Evolutionary conservation across 441 rosid genomes (phyloP), one percentile per base, ranked within the genome.

Genomic region (Gossypium gossypioides): DNA sequence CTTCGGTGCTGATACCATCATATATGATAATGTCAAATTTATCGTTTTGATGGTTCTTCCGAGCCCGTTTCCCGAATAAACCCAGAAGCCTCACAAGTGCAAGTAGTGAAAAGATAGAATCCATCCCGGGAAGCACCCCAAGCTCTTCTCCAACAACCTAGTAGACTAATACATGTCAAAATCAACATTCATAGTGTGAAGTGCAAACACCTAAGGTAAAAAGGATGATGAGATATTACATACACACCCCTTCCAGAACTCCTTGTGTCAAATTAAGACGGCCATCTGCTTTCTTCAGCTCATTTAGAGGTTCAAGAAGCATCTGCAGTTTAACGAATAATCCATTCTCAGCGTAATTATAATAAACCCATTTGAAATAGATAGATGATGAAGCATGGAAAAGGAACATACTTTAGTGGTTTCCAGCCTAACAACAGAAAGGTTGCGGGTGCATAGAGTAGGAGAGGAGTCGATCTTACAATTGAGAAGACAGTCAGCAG

Each of bases 61-160:
- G 78, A 40, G 81, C 74, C 19, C 72, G 76, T 77, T 77, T 84
- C 73, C 84, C 80, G 40, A 85, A 72, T 75, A 89, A 86, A 62
- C 89, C 84, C 46, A 82, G 82, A 75, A 83, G 86, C 84, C 88
- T 80, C 78, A 79, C 88, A 13, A 87, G 84, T 50, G 79, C 85
- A 42, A 87, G 78, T 74, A 80, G 84, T 37, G 95, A 85, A 68
- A 87, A 86, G 60, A 90, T 79, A 1, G 96, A 87, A 74, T 91
- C 98, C 95, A 93, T 91, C 75, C 97, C 97, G 68, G 94, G 98
- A 79, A 93, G 97, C 79, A 91, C 90, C 42, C 96, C 95, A 34
- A 93, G 91, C 86, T 93, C 98, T 87, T 91, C 93, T 77, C 95
- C 98, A 59, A 91, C 98, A 64, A 93, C 88, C 98, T 93, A 82